phyloP scores from a whole-genome alignment of 1,284 basidiomycete species.

The Blastosporella zonata region DNA sequence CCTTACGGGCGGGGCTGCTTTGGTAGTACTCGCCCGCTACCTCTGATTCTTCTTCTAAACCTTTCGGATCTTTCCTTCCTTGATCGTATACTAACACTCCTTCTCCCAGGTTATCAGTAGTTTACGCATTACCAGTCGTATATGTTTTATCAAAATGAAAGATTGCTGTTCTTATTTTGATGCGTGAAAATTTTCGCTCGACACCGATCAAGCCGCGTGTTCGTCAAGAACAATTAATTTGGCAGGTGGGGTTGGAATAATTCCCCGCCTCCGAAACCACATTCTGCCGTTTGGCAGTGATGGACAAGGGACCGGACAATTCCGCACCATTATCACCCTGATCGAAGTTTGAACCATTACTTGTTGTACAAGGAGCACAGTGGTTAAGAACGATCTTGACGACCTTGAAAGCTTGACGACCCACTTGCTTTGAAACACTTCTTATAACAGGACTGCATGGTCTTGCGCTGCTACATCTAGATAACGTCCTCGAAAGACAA shows the following conservation, averaged over 20 bases:
- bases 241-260: background rate
- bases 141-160: background rate
- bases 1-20: constrained; percentile 46
- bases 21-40: constrained; percentile 39
- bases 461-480: background rate
- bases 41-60: constrained; percentile 35
- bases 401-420: background rate
- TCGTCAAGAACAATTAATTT: background rate
- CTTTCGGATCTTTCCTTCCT: background rate
- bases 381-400: background rate
- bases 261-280: background rate
- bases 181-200: background rate
- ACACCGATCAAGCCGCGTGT: background rate
- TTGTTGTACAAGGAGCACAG: background rate
- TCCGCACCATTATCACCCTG: constrained; percentile 4
- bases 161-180: background rate
- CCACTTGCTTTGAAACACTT: background rate
- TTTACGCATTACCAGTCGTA: no score
- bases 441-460: background rate
- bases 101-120: background rate
- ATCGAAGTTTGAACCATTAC: background rate
- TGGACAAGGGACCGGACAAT: constrained; percentile 13
- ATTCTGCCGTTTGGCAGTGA: background rate
- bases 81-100: background rate
- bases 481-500: background rate